Conservation (phyloP, 2,329 filamentous ascomycete species). For the Aspergillus ruber region DNA sequence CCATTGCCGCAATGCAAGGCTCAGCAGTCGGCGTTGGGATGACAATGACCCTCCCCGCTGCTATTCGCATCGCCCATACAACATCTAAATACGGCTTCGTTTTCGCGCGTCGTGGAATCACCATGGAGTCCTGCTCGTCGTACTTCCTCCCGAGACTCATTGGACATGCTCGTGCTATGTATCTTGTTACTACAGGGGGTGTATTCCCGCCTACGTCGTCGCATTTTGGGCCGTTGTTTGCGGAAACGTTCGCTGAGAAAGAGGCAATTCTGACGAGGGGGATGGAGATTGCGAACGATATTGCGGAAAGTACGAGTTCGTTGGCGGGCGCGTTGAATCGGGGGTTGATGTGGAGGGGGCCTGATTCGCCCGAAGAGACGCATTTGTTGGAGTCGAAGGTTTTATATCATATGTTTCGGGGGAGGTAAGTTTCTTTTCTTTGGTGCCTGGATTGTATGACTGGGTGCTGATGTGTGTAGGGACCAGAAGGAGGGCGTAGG, state of each 20-base stretch:
- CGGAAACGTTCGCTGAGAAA: constrained; percentile 53
- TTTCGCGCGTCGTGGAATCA: constrained; percentile 62
- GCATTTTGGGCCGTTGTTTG: constrained; percentile 53
- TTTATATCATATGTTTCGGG: constrained; percentile 35
- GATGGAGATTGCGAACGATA: constrained; percentile 59
- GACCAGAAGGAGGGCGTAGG: constrained; percentile 63
- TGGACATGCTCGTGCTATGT: constrained; percentile 39
- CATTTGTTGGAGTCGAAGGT: constrained; percentile 57
- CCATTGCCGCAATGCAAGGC: constrained; percentile 51
- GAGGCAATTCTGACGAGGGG: constrained; percentile 59
- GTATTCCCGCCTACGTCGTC: constrained; percentile 49
- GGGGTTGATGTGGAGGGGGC: constrained; percentile 59
- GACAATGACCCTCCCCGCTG: constrained; percentile 53
- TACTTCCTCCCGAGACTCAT: constrained; percentile 68
- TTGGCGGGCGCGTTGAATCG: constrained; percentile 62
- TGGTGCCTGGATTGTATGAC: neutral
- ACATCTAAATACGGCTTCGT: constrained; percentile 67
- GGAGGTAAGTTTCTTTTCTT: constrained; percentile 14
- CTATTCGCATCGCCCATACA: constrained; percentile 49
- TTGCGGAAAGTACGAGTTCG: constrained; percentile 59
- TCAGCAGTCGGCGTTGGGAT: constrained; percentile 54
- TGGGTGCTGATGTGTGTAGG: constrained; percentile 24
- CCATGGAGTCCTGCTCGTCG: constrained; percentile 65
- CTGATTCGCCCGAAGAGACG: constrained; percentile 57
- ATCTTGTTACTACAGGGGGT: constrained; percentile 55